Conservation (phyloP, 306 rosid genomes). For the Gastrolobium villosum region DNA sequence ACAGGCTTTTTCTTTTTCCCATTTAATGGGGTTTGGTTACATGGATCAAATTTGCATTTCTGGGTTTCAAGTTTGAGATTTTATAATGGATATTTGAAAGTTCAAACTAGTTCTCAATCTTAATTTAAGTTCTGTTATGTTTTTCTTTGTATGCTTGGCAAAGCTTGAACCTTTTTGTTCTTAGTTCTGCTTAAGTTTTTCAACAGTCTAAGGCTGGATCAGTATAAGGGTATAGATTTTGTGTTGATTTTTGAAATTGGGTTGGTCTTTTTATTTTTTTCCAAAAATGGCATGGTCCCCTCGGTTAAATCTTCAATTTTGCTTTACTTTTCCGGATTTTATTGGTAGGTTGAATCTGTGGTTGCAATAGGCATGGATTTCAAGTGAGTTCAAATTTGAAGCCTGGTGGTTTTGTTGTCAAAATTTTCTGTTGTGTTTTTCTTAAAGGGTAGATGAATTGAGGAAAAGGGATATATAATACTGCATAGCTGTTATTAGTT, state of each 20-base stretch:
- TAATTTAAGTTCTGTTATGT: slow-evolving; percentile 29
- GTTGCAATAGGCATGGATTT: slow-evolving; percentile 46
- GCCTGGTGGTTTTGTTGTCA: slow-evolving; percentile 46
- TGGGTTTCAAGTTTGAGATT: slow-evolving; percentile 33
- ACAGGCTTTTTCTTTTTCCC: neutral
- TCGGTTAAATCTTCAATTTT: slow-evolving; percentile 46
- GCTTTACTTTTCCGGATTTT: slow-evolving; percentile 46
- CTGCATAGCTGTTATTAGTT: slow-evolving; percentile 40
- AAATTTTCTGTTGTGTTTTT: slow-evolving; percentile 35
- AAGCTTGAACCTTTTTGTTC: slow-evolving; percentile 35
- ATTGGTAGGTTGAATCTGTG: slow-evolving; percentile 42
- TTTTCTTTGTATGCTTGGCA: slow-evolving; percentile 23
- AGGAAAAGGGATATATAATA: slow-evolving; percentile 37
- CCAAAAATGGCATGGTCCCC: slow-evolving; percentile 7
- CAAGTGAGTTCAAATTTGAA: slow-evolving; percentile 53
- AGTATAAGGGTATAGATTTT: slow-evolving; percentile 22
- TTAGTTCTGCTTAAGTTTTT: neutral
- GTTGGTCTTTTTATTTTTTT: slow-evolving; percentile 6
- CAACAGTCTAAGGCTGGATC: slow-evolving; percentile 19
- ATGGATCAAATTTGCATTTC: slow-evolving; percentile 44
- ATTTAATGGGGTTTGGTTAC: slow-evolving; percentile 14
- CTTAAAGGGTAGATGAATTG: slow-evolving; percentile 47
- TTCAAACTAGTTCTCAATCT: slow-evolving; percentile 36
- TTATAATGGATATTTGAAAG: slow-evolving; percentile 37
- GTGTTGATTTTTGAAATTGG: slow-evolving; percentile 39